These are phyloP conservation scores for Stenogyne calaminthoides DNA, from an alignment of 305 asterid genomes.

Conservation along the genomic window DNA sequence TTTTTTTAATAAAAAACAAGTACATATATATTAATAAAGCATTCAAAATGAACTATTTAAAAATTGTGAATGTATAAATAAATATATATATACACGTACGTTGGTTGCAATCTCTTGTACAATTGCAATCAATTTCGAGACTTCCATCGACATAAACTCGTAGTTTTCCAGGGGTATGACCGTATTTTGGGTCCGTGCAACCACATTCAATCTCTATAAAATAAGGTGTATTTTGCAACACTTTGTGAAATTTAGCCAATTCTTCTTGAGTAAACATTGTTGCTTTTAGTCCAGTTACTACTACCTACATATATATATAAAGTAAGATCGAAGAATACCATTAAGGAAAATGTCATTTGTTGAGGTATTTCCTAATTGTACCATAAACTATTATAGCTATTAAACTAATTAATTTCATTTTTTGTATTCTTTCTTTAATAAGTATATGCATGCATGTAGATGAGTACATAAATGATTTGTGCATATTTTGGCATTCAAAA, in stretches of 20 bases:
- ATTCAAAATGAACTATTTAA: too few species aligned
- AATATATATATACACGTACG: too few species aligned
- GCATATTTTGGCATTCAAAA: background rate
- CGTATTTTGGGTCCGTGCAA: slow-evolving; percentile 41
- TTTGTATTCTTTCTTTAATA: too few species aligned
- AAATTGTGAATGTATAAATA: too few species aligned
- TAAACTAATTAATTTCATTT: background rate
- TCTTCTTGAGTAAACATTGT: slow-evolving; percentile 38
- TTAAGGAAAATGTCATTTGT: background rate
- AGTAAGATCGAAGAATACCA: background rate
- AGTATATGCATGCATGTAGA: too few species aligned
- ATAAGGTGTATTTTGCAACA: slow-evolving; percentile 23
- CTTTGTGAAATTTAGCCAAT: slow-evolving; percentile 20
- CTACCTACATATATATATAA: background rate
- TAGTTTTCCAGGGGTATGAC: slow-evolving; percentile 41
- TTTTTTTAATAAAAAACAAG: too few species aligned
- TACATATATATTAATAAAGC: too few species aligned
- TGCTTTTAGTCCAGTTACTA: background rate
- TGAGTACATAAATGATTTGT: background rate
- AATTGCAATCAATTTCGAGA: slow-evolving; percentile 42
- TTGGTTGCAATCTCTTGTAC: slow-evolving; percentile 23
- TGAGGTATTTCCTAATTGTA: background rate
- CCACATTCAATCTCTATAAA: slow-evolving; percentile 41
- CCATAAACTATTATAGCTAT: too few species aligned
- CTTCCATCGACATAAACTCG: slow-evolving; percentile 35